phyloP scores from a whole-genome alignment of 805 yeast species.

The Ogataea trehaloabstinens region DNA sequence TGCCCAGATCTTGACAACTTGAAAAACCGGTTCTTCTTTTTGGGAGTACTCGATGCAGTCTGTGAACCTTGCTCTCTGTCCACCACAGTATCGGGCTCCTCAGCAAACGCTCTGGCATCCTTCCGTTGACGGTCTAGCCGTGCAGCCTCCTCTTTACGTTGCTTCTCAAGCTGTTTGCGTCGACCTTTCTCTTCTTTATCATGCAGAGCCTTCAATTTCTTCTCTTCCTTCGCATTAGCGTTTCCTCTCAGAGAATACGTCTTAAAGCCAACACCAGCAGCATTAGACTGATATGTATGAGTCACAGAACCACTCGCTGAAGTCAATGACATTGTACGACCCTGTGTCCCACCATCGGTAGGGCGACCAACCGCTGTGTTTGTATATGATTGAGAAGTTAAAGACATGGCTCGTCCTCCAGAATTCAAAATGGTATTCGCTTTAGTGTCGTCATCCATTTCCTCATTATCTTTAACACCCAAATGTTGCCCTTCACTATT shows the following conservation, averaged over 20 bases:
- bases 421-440: conserved; percentile 27
- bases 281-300: conserved; percentile 25
- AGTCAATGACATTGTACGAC: conserved; percentile 14
- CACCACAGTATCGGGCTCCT: background rate
- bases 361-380: background rate
- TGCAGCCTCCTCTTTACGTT: conserved; percentile 23
- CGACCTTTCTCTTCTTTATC: conserved; percentile 21
- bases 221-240: conserved; percentile 14
- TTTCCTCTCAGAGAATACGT: conserved; percentile 29
- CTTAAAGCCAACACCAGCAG: conserved; percentile 28
- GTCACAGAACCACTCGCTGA: conserved; percentile 1
- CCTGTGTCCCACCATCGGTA: background rate
- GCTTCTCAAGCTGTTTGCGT: conserved; percentile 21
- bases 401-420: conserved; percentile 5
- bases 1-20: background rate
- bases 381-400: conserved; percentile 3
- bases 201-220: conserved; percentile 13
- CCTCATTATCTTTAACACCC: conserved; percentile 6
- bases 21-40: conserved; percentile 1
- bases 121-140: conserved; percentile 25
- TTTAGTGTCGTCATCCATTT: conserved; percentile 26
- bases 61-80: background rate
- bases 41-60: background rate
- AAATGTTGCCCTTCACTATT: conserved; percentile 1
- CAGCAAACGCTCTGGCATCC: conserved; percentile 18